Base-by-base conservation (phyloP, 75 land plant species). In the Sequoia sempervirens region DNA sequence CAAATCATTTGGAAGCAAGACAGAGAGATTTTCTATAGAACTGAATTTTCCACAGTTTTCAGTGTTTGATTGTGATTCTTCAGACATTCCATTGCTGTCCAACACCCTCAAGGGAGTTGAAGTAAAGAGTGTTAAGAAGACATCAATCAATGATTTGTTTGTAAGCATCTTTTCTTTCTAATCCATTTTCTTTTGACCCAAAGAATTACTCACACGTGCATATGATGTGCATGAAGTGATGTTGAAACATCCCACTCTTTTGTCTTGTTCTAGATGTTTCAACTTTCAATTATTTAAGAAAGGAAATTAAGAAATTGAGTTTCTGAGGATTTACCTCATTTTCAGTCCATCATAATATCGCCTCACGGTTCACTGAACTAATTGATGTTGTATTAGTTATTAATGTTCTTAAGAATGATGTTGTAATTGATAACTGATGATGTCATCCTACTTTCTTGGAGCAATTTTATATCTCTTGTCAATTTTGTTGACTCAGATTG, bases 1-100 rank as follows among this genome's bases (percentile, higher is more conserved):
- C 30, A 34, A 79, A n/a, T 12, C 2, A 45, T 50, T 64, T 40
- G 80, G 68, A 61, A 80, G 81, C 17, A 43, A 79, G 64, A 76
- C 70, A 69, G 73, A 81, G 30, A n/a, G 41, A 50, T 90, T 87
- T 50, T 73, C 61, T 0, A 86, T 94, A 73, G 96, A 94, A 75
- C 81, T 94, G 79, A 84, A 94, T 75, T 93, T 94, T 81, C 96
- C 96, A 6, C 76, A 81, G 41, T 53, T 83, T 36, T 84, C 85
- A 43, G 54, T 83, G 12, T 34, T 30, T 32, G 91, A 92, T 6
- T 90, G 88, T 53, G 75, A 79, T 66, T 69, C 82, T 38, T 36
- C 40, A 15, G 94, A 92, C 38, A 75, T 82, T 34, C 84, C 89
- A 18, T 74, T 46, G 15, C 83, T 94, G 82, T 85, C 90, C 18